Percentiles rank a stretch among this genome's conserved stretches.
These are phyloP conservation scores for Dendrobium chrysotoxum DNA, from an alignment of 106 monocot species.

Conservation along the genomic window DNA sequence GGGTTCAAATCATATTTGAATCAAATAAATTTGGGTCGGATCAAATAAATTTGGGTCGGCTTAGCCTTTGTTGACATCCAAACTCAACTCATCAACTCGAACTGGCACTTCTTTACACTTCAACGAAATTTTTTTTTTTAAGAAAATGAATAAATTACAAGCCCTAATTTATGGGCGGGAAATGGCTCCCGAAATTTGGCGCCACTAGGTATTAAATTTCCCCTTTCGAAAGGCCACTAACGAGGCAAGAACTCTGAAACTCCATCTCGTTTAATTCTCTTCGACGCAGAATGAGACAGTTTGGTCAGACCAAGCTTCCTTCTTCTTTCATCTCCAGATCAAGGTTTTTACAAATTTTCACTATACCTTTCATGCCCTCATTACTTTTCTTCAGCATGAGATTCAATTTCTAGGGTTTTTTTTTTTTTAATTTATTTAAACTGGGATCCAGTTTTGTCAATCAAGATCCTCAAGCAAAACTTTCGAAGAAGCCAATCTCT, in stretches of 20 bases:
- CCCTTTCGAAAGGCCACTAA: background rate
- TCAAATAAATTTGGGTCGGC: too few species aligned
- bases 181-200: background rate
- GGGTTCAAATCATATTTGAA: too few species aligned
- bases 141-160: too few species aligned
- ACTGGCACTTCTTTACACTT: too few species aligned
- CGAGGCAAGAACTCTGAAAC: background rate
- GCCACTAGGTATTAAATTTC: background rate
- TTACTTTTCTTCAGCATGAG: background rate
- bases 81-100: too few species aligned
- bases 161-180: background rate
- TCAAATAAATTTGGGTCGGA: too few species aligned
- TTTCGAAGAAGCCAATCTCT: conserved; percentile 37
- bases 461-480: conserved; percentile 11
- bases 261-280: background rate
- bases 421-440: background rate
- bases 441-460: conserved; percentile 9
- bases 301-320: conserved; percentile 50
- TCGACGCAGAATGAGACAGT: conserved; percentile 14
- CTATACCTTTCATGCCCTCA: background rate
- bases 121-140: too few species aligned
- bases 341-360: conserved; percentile 20
- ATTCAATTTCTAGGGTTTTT: background rate
- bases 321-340: conserved; percentile 27
- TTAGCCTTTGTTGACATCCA: too few species aligned